Conservation (phyloP, 352 stramenopile genomes). For the Pythium phragmiticola region DNA sequence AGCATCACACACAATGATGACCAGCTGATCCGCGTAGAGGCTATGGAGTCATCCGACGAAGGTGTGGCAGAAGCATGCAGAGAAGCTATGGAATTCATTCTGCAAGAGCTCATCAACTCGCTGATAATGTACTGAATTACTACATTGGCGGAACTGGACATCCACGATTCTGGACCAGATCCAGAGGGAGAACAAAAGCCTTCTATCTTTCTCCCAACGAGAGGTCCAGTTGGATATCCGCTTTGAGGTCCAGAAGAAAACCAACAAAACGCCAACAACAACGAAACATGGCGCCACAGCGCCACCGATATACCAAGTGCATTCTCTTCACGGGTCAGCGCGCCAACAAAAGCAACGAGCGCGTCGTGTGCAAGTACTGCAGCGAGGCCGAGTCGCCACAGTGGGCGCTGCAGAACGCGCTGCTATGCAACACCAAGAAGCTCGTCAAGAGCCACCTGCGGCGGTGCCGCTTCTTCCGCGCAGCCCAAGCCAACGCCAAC, state of each 20-base stretch:
- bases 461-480: slow-evolving; percentile 26
- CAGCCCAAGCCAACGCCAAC: slow-evolving; percentile 11
- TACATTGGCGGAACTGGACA: slow-evolving; percentile 6
- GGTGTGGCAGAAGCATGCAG: neutral
- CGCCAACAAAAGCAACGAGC: slow-evolving; percentile 34
- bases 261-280: slow-evolving; percentile 6
- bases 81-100: neutral
- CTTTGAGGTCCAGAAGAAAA: slow-evolving; percentile 8
- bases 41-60: neutral
- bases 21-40: neutral
- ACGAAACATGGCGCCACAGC: slow-evolving; percentile 24
- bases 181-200: neutral
- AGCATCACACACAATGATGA: neutral
- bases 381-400: slow-evolving; percentile 29
- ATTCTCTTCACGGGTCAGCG: slow-evolving; percentile 28
- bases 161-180: slow-evolving; percentile 11
- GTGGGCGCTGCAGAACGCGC: slow-evolving; percentile 28
- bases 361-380: slow-evolving; percentile 31
- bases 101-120: neutral
- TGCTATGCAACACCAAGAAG: slow-evolving; percentile 36
- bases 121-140: slow-evolving; percentile 2
- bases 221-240: slow-evolving; percentile 13
- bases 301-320: slow-evolving; percentile 29
- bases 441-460: slow-evolving; percentile 30
- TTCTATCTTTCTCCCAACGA: neutral